phyloP scores from a whole-genome alignment of 805 yeast genomes.

The Candida multigemmis region DNA sequence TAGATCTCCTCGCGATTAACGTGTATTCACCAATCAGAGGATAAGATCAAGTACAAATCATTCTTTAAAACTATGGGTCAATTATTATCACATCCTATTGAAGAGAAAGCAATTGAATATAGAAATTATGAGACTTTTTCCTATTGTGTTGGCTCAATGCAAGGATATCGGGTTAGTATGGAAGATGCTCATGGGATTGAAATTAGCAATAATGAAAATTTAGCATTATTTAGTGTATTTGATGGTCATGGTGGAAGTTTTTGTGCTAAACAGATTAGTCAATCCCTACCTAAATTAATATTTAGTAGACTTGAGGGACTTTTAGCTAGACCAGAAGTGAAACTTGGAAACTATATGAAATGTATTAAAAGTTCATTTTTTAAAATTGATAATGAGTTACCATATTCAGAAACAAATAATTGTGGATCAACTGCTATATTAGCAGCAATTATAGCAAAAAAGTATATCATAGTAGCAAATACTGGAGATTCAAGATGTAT shows the following conservation, averaged over 20 bases:
- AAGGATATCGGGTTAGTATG: constrained; percentile 66
- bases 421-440: constrained; percentile 37
- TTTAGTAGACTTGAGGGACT: constrained; percentile 15
- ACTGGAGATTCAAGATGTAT: constrained; percentile 73
- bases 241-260: constrained; percentile 79
- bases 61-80: constrained; percentile 63
- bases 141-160: constrained; percentile 67
- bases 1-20: too few relatives aligned
- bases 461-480: constrained; percentile 50
- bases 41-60: too few relatives aligned
- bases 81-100: constrained; percentile 63
- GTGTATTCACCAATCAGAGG: too few relatives aligned
- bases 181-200: constrained; percentile 64
- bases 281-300: constrained; percentile 27
- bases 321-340: constrained; percentile 2
- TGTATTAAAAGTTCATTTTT: constrained; percentile 25
- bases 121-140: constrained; percentile 36
- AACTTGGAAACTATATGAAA: constrained; percentile 9
- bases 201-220: constrained; percentile 31
- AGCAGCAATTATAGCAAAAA: constrained; percentile 17
- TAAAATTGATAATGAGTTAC: constrained; percentile 23
- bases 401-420: constrained; percentile 16
- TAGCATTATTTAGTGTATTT: constrained; percentile 58
- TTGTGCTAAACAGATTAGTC: constrained; percentile 47
- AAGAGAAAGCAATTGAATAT: constrained; percentile 52